A percentile compares a stretch with the other conserved stretches of the same genome.
Conservation (phyloP, 2,329 filamentous ascomycete genomes). For the Mariannaea elegans region DNA sequence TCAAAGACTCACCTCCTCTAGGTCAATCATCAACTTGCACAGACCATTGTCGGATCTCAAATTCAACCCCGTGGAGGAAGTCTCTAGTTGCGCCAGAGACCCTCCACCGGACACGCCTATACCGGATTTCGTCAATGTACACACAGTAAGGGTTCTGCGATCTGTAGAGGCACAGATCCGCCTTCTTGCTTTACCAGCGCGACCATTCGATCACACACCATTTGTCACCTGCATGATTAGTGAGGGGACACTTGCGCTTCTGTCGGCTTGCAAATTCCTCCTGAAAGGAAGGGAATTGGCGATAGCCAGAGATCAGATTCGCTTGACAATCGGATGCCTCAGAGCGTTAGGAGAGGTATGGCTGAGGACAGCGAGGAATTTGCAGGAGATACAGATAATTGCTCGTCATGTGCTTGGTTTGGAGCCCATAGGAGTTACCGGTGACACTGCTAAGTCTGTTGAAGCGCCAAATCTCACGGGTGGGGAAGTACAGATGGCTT, state of each 20-base stretch:
- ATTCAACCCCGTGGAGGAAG: constrained; percentile 23
- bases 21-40: constrained; percentile 29
- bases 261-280: constrained; percentile 27
- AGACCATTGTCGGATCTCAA: constrained; percentile 26
- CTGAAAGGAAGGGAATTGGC: constrained; percentile 11
- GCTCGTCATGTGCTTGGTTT: constrained; percentile 28
- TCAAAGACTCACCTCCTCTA: neutral
- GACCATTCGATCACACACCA: constrained; percentile 23
- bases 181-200: constrained; percentile 13
- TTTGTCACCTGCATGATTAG: constrained; percentile 33
- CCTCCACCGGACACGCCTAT: constrained; percentile 13
- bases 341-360: constrained; percentile 21
- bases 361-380: constrained; percentile 27
- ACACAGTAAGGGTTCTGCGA: constrained; percentile 22
- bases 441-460: neutral
- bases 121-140: constrained; percentile 27
- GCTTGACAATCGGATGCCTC: constrained; percentile 28
- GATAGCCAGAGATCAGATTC: constrained; percentile 27
- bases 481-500: too few species aligned
- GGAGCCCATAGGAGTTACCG: accelerated
- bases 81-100: constrained; percentile 28
- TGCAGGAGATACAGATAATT: constrained; percentile 30
- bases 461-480: too few species aligned
- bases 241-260: constrained; percentile 24
- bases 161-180: constrained; percentile 30